phyloP scores from a whole-genome alignment of 2,329 filamentous ascomycete species.

The Botrytis paeoniae region DNA sequence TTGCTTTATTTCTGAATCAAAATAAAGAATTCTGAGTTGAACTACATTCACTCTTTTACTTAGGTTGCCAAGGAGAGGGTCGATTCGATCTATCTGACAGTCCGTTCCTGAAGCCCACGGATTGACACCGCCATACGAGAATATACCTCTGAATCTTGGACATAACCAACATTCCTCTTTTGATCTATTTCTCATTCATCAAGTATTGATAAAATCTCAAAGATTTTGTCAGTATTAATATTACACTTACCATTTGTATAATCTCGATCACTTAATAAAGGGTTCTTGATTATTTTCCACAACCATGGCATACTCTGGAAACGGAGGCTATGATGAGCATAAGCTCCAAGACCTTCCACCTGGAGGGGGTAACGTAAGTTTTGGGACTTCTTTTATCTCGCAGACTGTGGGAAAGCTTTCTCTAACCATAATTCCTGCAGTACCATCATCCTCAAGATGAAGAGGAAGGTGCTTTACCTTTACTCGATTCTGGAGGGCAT shows the following conservation, averaged over 20 bases:
- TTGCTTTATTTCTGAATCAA: not conserved
- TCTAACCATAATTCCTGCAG: constrained; percentile 29
- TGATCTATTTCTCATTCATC: not conserved
- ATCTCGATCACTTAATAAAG: constrained; percentile 3
- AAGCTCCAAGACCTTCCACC: constrained; percentile 64
- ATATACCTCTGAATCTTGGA: not conserved
- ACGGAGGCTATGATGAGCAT: constrained; percentile 58
- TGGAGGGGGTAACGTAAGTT: constrained; percentile 54
- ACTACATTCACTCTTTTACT: not conserved
- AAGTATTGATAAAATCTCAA: not conserved
- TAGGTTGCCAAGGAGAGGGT: not conserved
- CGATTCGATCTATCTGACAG: not conserved
- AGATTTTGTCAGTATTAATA: not conserved
- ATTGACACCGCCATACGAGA: constrained; percentile 1
- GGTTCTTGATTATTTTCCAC: constrained; percentile 10
- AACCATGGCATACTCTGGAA: constrained; percentile 64
- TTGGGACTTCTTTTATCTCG: not conserved
- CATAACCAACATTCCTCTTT: not conserved
- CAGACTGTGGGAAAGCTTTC: not conserved
- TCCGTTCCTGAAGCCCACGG: not conserved
- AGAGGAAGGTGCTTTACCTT: constrained; percentile 56
- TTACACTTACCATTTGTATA: not conserved
- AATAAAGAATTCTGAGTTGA: not conserved
- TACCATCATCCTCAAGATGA: constrained; percentile 50
- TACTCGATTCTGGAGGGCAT: constrained; percentile 49